These are phyloP conservation scores for Phalaenopsis hybrid DNA, from an alignment of 116 monocot species.

Conservation along the genomic window DNA sequence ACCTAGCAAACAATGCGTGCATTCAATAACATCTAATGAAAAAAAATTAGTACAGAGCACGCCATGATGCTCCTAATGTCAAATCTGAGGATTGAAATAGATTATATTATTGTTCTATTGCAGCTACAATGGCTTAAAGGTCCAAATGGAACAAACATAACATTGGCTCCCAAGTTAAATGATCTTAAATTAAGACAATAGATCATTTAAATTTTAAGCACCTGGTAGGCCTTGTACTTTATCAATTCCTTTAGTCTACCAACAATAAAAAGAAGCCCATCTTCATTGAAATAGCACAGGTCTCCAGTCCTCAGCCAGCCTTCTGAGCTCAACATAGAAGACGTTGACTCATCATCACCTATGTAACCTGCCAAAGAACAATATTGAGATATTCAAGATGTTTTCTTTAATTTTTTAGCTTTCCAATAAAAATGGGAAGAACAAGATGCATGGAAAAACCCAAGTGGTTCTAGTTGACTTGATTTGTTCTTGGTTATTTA, in stretches of 20 bases:
- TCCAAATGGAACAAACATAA: too few species aligned
- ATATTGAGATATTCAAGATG: neutral
- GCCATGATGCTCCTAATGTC: neutral
- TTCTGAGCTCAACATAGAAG: conserved; percentile 18
- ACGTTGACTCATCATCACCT: conserved; percentile 21
- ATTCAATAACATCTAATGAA: neutral
- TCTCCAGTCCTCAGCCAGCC: conserved; percentile 27
- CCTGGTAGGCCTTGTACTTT: conserved; percentile 28
- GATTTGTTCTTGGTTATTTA: too few species aligned
- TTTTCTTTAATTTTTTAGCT: neutral
- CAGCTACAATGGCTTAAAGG: too few species aligned
- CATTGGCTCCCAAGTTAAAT: too few species aligned
- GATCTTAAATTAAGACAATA: neutral
- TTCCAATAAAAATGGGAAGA: neutral
- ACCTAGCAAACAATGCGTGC: conserved; percentile 34
- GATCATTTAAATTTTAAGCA: conserved; percentile 2
- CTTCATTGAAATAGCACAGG: conserved; percentile 16
- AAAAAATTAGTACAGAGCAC: too few species aligned
- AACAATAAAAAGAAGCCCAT: conserved; percentile 21
- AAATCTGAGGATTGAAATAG: neutral
- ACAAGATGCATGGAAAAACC: neutral
- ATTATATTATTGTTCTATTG: neutral
- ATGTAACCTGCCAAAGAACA: conserved; percentile 9
- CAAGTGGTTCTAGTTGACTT: too few species aligned
- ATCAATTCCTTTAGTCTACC: conserved; percentile 24